These are phyloP conservation scores for Pleurotus djamor DNA, from an alignment of 768 basidiomycete species.

Conservation along the genomic window DNA sequence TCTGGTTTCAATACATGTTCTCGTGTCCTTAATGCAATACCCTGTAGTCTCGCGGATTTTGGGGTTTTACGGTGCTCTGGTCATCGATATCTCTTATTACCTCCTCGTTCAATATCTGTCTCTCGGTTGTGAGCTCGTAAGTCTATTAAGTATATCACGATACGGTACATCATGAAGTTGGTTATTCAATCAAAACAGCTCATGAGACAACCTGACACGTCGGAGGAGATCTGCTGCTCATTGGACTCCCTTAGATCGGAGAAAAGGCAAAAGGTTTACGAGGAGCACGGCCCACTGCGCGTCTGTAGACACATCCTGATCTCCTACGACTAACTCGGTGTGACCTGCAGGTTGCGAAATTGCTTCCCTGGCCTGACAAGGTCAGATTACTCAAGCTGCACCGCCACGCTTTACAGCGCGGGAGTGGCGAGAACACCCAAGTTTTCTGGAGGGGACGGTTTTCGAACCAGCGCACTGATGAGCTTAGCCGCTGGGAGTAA, in stretches of 20 bases:
- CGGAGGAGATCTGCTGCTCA: background rate
- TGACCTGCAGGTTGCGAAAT: conserved; percentile 88
- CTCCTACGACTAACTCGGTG: conserved; percentile 93
- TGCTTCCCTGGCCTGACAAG: conserved; percentile 89
- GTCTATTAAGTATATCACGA: no score
- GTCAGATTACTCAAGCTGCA: conserved; percentile 78
- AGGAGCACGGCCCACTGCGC: conserved; percentile 75
- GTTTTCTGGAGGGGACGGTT: conserved; percentile 94
- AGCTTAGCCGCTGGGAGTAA: conserved; percentile 55
- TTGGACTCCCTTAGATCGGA: background rate
- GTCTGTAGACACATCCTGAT: conserved; percentile 83
- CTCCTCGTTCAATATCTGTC: no score
- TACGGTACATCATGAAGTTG: no score
- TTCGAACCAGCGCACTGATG: conserved; percentile 88
- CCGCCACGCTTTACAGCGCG: conserved; percentile 60
- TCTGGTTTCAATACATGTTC: no score
- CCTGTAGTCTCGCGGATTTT: no score
- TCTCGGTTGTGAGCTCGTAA: no score
- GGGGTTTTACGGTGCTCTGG: no score
- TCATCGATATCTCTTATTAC: no score
- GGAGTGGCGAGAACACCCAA: conserved; percentile 72
- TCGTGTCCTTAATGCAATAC: no score
- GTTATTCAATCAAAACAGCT: no score
- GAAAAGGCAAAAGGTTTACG: conserved; percentile 63
- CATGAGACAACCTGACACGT: no score